Percentiles rank a stretch among this genome's conserved stretches.
Evolutionary conservation across 345 rosid genomes (phyloP).

Genomic region (Raphanus raphanistrum): DNA sequence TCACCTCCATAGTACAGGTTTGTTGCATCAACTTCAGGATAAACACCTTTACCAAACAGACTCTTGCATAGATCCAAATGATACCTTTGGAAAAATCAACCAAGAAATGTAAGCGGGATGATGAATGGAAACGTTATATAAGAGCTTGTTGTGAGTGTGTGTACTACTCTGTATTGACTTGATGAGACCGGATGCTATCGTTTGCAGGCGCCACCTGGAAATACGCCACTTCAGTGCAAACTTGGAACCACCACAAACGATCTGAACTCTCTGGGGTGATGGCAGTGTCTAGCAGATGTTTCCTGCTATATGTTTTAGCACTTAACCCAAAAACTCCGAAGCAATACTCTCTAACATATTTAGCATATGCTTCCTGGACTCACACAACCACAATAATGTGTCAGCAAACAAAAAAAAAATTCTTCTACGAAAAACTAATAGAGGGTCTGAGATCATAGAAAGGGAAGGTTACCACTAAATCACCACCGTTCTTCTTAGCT

Average conservation of each 20-base stretch:
- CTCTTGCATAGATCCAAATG: constrained; percentile 88
- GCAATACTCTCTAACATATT: constrained; percentile 62
- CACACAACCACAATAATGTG: neutral
- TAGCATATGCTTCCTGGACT: constrained; percentile 75
- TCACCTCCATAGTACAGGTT: constrained; percentile 90
- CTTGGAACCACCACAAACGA: constrained; percentile 97
- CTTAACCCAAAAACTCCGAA: constrained; percentile 47
- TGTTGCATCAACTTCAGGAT: constrained; percentile 81
- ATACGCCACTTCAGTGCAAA: constrained; percentile 93
- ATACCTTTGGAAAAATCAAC: constrained; percentile 52
- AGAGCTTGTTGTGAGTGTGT: neutral
- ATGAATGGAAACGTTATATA: neutral
- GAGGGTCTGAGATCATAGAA: neutral
- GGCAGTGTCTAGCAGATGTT: constrained; percentile 55
- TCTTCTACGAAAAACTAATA: neutral
- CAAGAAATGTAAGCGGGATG: neutral
- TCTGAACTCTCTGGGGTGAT: constrained; percentile 48
- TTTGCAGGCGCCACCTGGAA: constrained; percentile 94
- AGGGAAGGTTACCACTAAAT: constrained; percentile 63
- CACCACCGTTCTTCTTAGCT: constrained; percentile 71
- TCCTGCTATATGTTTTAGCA: constrained; percentile 61
- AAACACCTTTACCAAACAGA: constrained; percentile 70
- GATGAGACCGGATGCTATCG: constrained; percentile 85
- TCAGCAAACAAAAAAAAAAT: neutral
- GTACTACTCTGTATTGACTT: constrained; percentile 73